Base-by-base conservation (phyloP, 345 rosid genomes). In the Luvunga scandens region DNA sequence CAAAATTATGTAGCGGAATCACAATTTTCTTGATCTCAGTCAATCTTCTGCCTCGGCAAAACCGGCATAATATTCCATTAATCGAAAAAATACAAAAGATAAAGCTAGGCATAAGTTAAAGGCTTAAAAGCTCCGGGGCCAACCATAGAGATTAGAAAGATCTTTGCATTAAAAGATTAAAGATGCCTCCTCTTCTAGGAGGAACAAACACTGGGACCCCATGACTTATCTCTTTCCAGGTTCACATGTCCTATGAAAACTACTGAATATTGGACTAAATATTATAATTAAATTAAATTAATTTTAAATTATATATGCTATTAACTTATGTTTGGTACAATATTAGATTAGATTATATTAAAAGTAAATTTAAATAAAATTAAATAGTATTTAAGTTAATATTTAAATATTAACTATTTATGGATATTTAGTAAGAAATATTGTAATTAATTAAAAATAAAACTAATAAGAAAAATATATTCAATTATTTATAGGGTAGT, bases 31-130 rank as follows among this genome's bases (percentile, higher is more conserved):
- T 34, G 75, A n/a, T 33, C 18, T 34, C 2, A 30, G 21, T 30
- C 62, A 25, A 56, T 57, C 4, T 62, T 34, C 50, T 64, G 78
- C 71, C 70, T 13, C 30, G 31, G 0, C 70, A 63, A 75, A 63
- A 45, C 70, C 2, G 21, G 78, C 78, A 75, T 22, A 16, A 38
- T n/a, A 33, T 55, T 25, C 66, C 59, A 36, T 36, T 4, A 38
- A 56, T 12, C 12, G 42, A 14, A 68, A 9, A 5, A 24, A 55
- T 24, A 8, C 5, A 38, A 14, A 25, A 63, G 48, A 28, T 16
- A 24, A 66, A 61, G 67, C 16, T 18, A 38, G 68, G 38, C 73
- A 38, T 13, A 75, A 69, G 75, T 68, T 69, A 61, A 61, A 70
- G 42, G 7, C 18, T 14, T 50, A 13, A 45, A 45, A 45, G 18